Evolutionary conservation across 148 eudicot species (phyloP).

Genomic region (Amaranthus hypochondriacus): DNA sequence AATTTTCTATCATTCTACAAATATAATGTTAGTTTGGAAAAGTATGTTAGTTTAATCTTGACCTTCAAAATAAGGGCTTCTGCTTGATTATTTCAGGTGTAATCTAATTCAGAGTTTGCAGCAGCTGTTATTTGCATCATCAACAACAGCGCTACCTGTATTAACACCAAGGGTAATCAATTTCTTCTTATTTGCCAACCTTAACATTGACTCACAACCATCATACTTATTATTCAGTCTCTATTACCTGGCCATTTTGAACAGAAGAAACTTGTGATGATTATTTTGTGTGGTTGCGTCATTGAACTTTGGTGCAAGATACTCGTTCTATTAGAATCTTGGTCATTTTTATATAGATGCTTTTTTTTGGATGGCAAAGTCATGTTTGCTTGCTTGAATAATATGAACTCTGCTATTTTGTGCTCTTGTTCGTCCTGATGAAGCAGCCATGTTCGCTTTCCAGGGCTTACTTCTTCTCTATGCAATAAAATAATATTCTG

Average conservation of each 20-base stretch:
- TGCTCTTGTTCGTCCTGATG: background rate
- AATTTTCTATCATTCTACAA: background rate
- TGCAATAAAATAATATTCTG: background rate
- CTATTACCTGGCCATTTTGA: background rate
- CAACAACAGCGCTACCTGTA: constrained; percentile 94
- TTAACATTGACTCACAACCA: background rate
- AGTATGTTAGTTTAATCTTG: background rate
- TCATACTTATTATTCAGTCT: background rate
- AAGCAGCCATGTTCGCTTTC: background rate
- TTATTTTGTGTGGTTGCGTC: too few relatives aligned
- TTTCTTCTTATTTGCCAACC: background rate
- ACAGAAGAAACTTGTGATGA: too few relatives aligned
- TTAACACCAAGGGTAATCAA: constrained; percentile 76
- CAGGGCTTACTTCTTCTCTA: background rate
- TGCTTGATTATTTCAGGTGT: constrained; percentile 46
- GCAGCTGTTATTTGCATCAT: constrained; percentile 88
- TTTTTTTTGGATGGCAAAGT: background rate
- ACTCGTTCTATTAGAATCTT: background rate
- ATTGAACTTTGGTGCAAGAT: too few relatives aligned
- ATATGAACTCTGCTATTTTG: background rate
- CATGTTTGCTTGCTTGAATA: constrained; percentile 4
- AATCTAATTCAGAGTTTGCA: constrained; percentile 86
- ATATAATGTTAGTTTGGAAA: background rate
- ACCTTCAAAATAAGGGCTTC: constrained; percentile 10
- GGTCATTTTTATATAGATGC: background rate